These are phyloP conservation scores for Macrophomina tecta DNA, from an alignment of 2,329 filamentous ascomycete genomes.

Conservation along the genomic window DNA sequence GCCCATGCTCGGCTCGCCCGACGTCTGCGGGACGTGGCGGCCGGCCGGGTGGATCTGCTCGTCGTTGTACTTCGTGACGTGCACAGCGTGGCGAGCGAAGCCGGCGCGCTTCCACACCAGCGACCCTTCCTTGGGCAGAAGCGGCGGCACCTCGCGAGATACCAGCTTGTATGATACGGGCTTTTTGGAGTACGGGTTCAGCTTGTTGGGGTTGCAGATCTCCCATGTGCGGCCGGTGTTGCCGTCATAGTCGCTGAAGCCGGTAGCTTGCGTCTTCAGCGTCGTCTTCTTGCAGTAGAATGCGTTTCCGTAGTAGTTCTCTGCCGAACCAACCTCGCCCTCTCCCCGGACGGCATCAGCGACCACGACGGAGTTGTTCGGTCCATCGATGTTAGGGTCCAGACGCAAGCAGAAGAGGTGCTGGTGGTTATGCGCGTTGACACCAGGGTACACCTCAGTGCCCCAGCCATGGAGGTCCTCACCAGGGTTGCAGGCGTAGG, in stretches of 20 bases:
- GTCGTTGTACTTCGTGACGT: constrained; percentile 86
- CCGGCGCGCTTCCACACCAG: constrained; percentile 89
- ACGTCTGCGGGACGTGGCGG: constrained; percentile 86
- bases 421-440: constrained; percentile 96
- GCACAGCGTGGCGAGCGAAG: constrained; percentile 84
- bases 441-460: constrained; percentile 86
- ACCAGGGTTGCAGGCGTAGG: constrained; percentile 78
- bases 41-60: constrained; percentile 84
- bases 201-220: constrained; percentile 80
- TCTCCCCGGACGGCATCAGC: constrained; percentile 75
- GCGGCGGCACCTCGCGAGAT: constrained; percentile 77
- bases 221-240: constrained; percentile 85
- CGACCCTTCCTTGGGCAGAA: constrained; percentile 80
- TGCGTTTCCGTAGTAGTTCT: constrained; percentile 89
- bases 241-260: constrained; percentile 81
- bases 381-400: constrained; percentile 85
- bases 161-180: constrained; percentile 88
- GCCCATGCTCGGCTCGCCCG: constrained; percentile 75
- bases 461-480: constrained; percentile 89
- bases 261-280: constrained; percentile 71
- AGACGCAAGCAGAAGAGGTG: constrained; percentile 91
- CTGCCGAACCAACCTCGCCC: constrained; percentile 76
- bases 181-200: constrained; percentile 88
- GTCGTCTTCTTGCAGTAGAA: constrained; percentile 87
- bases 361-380: constrained; percentile 83